phyloP scores from a whole-genome alignment of 768 basidiomycete genomes.

The Thelephora ganbajun region DNA sequence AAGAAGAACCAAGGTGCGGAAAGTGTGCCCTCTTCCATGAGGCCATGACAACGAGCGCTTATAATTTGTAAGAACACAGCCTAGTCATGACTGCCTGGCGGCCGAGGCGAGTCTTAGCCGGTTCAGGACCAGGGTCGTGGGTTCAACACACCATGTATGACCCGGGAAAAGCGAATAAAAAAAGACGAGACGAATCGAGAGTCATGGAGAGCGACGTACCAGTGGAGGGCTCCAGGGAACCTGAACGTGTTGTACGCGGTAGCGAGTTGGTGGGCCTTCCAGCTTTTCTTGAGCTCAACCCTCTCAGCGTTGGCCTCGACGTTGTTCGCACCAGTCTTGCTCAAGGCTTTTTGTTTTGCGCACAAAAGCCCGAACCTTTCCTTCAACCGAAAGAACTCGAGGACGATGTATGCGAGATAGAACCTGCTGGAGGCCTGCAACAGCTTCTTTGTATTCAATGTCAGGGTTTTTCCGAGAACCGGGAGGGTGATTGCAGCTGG shows the following conservation, averaged over 20 bases:
- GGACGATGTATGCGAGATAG: constrained; percentile 67
- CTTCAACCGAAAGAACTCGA: constrained; percentile 61
- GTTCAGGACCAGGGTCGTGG: background rate
- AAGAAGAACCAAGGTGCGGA: no score
- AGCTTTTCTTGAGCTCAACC: constrained; percentile 39
- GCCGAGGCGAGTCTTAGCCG: background rate
- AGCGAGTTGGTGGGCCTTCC: constrained; percentile 62
- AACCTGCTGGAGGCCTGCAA: constrained; percentile 65
- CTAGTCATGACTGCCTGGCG: background rate
- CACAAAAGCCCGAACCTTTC: constrained; percentile 53
- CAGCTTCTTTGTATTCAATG: constrained; percentile 32
- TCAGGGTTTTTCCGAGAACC: constrained; percentile 20
- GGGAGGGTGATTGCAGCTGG: constrained; percentile 31
- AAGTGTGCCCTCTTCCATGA: background rate
- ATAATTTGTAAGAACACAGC: background rate
- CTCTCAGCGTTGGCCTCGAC: constrained; percentile 31
- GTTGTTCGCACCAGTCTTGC: constrained; percentile 40
- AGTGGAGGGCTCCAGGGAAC: constrained; percentile 75
- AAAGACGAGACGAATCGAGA: no score
- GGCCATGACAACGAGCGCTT: background rate
- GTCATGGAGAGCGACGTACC: constrained; percentile 30
- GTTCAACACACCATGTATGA: background rate
- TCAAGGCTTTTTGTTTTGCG: constrained; percentile 38
- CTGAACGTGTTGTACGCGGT: constrained; percentile 59
- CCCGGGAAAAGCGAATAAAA: background rate